A percentile compares a stretch with the other conserved stretches of the same genome.
Evolutionary conservation across 306 rosid genomes (phyloP).

Genomic region (Cucurbita pepo): DNA sequence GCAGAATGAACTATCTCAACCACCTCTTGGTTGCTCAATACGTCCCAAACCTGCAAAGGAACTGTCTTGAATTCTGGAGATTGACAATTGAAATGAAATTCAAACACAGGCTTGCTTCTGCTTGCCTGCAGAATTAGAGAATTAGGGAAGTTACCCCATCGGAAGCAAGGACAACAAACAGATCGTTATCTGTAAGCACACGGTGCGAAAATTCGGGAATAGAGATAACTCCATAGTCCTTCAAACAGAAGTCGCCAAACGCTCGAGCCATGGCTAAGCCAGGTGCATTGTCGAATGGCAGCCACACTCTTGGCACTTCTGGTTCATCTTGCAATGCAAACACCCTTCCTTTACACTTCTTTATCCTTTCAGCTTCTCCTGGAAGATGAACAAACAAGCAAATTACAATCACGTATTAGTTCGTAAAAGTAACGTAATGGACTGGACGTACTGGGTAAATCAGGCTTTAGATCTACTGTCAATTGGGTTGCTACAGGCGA

Average conservation of each 20-base stretch:
- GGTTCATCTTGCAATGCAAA: constrained; percentile 73
- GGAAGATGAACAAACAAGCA: neutral
- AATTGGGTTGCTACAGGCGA: constrained; percentile 72
- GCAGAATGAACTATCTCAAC: constrained; percentile 69
- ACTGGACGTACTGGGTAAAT: constrained; percentile 62
- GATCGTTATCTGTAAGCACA: constrained; percentile 55
- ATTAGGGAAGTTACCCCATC: constrained; percentile 54
- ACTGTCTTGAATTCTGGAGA: neutral
- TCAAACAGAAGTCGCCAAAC: constrained; percentile 84
- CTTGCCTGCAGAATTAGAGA: neutral
- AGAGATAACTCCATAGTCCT: constrained; percentile 91
- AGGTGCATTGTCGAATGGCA: constrained; percentile 89
- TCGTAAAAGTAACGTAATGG: neutral
- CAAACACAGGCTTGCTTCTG: neutral
- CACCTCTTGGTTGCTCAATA: constrained; percentile 82
- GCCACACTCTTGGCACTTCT: constrained; percentile 84
- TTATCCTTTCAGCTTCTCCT: constrained; percentile 94
- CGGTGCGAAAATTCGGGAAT: constrained; percentile 75
- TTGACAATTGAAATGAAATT: neutral
- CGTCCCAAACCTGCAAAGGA: constrained; percentile 75
- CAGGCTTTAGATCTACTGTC: constrained; percentile 89
- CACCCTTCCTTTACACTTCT: constrained; percentile 68
- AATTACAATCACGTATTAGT: neutral
- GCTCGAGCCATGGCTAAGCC: constrained; percentile 99
- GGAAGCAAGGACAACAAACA: constrained; percentile 83